Evolutionary conservation across 208 protist genomes (phyloP).

Genomic region (Wallacemonas sp.): DNA sequence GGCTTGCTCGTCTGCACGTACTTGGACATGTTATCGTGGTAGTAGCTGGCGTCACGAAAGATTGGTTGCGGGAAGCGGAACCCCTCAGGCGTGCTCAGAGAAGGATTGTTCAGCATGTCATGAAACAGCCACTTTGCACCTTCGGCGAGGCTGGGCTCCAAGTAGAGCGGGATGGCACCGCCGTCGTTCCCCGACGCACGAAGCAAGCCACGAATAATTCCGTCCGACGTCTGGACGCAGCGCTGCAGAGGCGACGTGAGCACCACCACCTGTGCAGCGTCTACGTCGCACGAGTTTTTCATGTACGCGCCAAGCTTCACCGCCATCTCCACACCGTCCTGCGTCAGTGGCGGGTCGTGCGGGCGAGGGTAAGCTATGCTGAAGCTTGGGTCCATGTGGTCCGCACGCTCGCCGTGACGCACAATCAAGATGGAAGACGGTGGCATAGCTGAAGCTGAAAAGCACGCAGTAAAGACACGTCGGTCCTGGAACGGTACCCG

Average conservation of each 20-base stretch:
- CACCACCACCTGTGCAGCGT: slow-evolving; percentile 21
- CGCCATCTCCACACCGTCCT: slow-evolving; percentile 42
- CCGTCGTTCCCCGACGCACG: background rate
- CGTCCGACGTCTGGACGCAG: slow-evolving; percentile 51
- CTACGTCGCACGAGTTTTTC: slow-evolving; percentile 13
- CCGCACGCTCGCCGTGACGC: slow-evolving; percentile 55
- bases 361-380: slow-evolving; percentile 25
- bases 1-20: slow-evolving; percentile 28
- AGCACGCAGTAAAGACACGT: background rate
- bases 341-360: slow-evolving; percentile 65
- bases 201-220: slow-evolving; percentile 24
- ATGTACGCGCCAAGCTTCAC: slow-evolving; percentile 39
- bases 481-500: background rate
- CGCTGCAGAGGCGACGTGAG: slow-evolving; percentile 46
- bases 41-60: slow-evolving; percentile 23
- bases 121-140: slow-evolving; percentile 38
- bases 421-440: slow-evolving; percentile 35
- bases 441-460: slow-evolving; percentile 16
- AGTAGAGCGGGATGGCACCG: slow-evolving; percentile 23
- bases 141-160: slow-evolving; percentile 46
- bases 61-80: slow-evolving; percentile 36
- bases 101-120: slow-evolving; percentile 40
- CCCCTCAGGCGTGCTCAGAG: slow-evolving; percentile 10
- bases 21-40: slow-evolving; percentile 25
- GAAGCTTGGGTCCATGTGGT: slow-evolving; percentile 43